Base-by-base conservation (phyloP, 225 moss, liverwort and hornwort genomes). In the Pseudoscleropodium purum region DNA sequence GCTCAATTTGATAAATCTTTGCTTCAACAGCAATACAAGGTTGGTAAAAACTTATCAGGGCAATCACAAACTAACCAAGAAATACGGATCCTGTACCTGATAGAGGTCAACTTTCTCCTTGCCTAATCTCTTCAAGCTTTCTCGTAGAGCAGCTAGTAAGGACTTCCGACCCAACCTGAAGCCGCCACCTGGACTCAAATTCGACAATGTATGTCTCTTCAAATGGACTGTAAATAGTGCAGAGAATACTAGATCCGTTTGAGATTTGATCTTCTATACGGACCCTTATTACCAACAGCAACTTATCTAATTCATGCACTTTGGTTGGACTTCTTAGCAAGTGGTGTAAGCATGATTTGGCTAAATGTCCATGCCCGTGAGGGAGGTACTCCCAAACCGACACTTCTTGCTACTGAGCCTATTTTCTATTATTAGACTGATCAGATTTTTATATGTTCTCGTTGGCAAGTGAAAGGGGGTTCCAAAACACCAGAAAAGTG, bases 161-260 rank as follows among this genome's bases (percentile, higher is more conserved):
- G 98, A 96, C 91, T 98, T 96, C 54, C 98, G 97, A 80, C 96
- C 96, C 54, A 98, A 90, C 91, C 98, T 93, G 86, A 98, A 97
- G 63, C 97, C 97, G n/a, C 98, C 97, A 87, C 98, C 98, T 98
- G 93, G 49, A 73, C 43, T 67, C 85, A 88, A 72, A 88, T 57
- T 85, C 68, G 78, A 87, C 89, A 85, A 68, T 49, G 62, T 90
- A 41, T 69, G 75, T 94, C 72, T 90, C 69, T 90, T 86, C 73
- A 90, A 60, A 80, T 43, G 67, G 36, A 69, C 37, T 54, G 21
- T 59, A 75, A 67, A 89, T 25, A 49, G 47, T 51, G 39, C 11
- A 52, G 39, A 69, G 39, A 29, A 29, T 54, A 39, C n/a, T 26
- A 13, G 8, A 68, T 29, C 54, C 54, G 25, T 63, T 37, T 49